A percentile compares a stretch with the other conserved stretches of the same genome.
Conservation (phyloP, 2,329 filamentous ascomycete species). For the Sclerotinia spermophila region DNA sequence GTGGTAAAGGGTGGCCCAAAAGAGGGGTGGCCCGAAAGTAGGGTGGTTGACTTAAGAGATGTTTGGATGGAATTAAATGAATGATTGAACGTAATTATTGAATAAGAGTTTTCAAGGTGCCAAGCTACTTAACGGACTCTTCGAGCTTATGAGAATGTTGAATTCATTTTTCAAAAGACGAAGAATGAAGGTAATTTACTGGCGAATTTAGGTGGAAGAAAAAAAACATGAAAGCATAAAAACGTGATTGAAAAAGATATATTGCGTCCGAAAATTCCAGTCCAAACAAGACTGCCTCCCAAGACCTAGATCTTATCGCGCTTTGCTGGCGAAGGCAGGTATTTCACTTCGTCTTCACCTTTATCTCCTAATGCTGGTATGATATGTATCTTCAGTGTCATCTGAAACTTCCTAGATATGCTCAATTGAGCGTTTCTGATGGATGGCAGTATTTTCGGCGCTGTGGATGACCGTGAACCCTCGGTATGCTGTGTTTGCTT, state of each 20-base stretch:
- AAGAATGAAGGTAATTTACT: not conserved
- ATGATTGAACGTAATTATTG: too few relatives aligned
- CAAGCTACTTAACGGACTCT: too few relatives aligned
- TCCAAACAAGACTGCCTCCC: not conserved
- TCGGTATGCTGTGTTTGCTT: not conserved
- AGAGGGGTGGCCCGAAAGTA: too few relatives aligned
- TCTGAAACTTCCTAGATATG: conserved; percentile 12
- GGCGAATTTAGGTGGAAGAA: not conserved
- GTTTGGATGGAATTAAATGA: too few relatives aligned
- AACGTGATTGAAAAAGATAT: not conserved
- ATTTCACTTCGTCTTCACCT: not conserved
- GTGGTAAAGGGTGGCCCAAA: too few relatives aligned
- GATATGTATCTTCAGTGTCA: not conserved
- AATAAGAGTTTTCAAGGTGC: too few relatives aligned
- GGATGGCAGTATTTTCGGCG: not conserved
- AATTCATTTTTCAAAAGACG: not conserved
- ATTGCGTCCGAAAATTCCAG: rapidly evolving
- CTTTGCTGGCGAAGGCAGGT: not conserved
- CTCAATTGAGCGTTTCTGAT: not conserved
- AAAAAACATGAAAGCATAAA: not conserved
- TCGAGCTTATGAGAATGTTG: not conserved
- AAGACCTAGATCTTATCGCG: not conserved
- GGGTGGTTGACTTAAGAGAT: too few relatives aligned
- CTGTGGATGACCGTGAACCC: not conserved
- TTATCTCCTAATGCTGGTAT: not conserved